Evolutionary conservation across 306 rosid species (phyloP).

Genomic region (Sesbania bispinosa): DNA sequence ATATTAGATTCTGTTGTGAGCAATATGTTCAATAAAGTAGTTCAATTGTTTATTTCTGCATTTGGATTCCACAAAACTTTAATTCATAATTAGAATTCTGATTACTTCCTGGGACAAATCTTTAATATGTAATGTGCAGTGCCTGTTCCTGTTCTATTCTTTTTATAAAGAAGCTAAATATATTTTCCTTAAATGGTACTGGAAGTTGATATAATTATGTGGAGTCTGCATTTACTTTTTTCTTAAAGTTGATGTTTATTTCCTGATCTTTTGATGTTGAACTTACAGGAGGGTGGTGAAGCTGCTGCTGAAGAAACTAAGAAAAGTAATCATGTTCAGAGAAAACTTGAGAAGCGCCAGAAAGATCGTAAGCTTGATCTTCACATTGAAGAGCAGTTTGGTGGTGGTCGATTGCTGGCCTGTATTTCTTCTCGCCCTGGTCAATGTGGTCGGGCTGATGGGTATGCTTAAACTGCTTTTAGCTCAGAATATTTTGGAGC

Average conservation of each 20-base stretch:
- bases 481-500: not conserved
- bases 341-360: conserved; percentile 46
- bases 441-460: conserved; percentile 53
- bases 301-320: conserved; percentile 35
- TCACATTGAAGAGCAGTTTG: conserved; percentile 50
- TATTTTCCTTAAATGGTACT: not conserved
- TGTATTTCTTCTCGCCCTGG: conserved; percentile 53
- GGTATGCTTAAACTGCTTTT: conserved; percentile 23
- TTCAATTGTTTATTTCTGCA: not conserved
- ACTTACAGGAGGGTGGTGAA: conserved; percentile 41
- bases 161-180: too few species aligned
- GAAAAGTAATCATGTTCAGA: conserved; percentile 43
- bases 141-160: too few species aligned
- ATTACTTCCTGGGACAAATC: not conserved
- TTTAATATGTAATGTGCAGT: not conserved
- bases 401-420: conserved; percentile 46
- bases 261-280: not conserved
- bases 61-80: not conserved
- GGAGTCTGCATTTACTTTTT: not conserved
- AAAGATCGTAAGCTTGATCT: conserved; percentile 35
- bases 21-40: not conserved
- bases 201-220: not conserved
- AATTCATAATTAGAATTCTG: too few species aligned
- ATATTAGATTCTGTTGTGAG: not conserved
- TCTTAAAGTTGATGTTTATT: not conserved